Base-by-base conservation (phyloP, 2,329 filamentous ascomycete genomes). In the Coniochaeta hoffmannii region DNA sequence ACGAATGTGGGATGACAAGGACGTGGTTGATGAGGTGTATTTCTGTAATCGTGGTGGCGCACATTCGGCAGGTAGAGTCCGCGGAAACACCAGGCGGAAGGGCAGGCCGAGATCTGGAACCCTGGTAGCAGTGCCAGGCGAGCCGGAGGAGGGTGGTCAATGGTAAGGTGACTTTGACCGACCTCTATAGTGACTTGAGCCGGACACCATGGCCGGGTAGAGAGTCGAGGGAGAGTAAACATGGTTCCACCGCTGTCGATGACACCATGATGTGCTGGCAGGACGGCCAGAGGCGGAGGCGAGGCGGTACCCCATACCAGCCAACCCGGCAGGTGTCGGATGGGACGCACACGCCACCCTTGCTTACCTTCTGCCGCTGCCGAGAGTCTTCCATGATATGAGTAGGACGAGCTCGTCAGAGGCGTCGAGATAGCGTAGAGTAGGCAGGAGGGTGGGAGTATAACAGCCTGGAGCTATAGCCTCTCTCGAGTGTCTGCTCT, bases 191-290 rank as follows among this genome's bases (percentile, higher is more conserved):
- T 4, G 9, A 12, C 19, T 7, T n/a, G 22, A 6, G n/a, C n/a
- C n/a, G n/a, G 15, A 46, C 12, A 46, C 6, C 24, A n/a, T 24
- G 41, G 12, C 24, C 22, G 26, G 7, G 41, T 15, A 46, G 12
- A 15, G 24, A 28, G 26, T 19, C 12, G 19, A n/a, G 26, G 19
- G 19, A 28, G 22, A 19, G n/a, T 2, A n/a, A 26, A 26, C 41
- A 26, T 46, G 19, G 6, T 28, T 14, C 41, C 41, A 46, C 41
- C 41, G 22, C 12, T 28, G 26, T 19, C 19, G 41, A 46, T 46
- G 41, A 46, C 41, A 46, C 41, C 41, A 46, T 46, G 41, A 46
- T 46, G 41, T 14, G 41, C 41, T 46, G 41, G 41, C 41, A 46
- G n/a, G 22, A n/a, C 24, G 15, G 41, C 14, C 12, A 15, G 19